These are phyloP conservation scores for Immersiporthe knoxdaviesiana DNA, from an alignment of 2,329 filamentous ascomycete genomes.

Conservation along the genomic window DNA sequence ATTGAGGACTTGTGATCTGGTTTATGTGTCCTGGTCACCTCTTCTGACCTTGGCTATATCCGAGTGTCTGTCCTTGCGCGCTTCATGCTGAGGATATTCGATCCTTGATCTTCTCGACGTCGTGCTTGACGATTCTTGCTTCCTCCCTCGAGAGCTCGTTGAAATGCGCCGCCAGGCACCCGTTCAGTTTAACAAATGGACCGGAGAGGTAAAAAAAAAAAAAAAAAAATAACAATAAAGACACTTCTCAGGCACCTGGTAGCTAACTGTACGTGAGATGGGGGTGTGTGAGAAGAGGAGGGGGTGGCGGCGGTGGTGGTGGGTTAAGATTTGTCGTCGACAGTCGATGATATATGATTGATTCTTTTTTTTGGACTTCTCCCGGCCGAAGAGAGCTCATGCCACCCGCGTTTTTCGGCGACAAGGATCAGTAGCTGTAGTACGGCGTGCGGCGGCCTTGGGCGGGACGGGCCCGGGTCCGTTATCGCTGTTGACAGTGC, in stretches of 20 bases:
- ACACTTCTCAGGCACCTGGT: background rate
- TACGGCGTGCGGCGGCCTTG: background rate
- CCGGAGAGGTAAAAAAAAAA: too few relatives aligned
- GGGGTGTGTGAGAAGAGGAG: background rate
- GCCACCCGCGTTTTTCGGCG: conserved; percentile 9
- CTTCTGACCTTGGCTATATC: background rate
- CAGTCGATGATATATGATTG: conserved; percentile 25
- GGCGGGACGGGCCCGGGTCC: conserved; percentile 6
- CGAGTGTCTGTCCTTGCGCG: conserved; percentile 17
- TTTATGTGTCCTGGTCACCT: background rate
- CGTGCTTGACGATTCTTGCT: conserved; percentile 10
- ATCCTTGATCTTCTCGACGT: conserved; percentile 14
- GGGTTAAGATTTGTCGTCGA: conserved; percentile 8
- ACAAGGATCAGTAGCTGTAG: conserved; percentile 19
- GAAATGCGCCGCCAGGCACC: background rate
- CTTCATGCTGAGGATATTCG: conserved; percentile 27
- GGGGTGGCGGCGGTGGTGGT: background rate
- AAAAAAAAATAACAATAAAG: background rate
- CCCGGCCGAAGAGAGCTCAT: background rate
- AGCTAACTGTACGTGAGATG: background rate
- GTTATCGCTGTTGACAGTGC: conserved; percentile 8
- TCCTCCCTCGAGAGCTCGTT: background rate
- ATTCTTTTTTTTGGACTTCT: conserved; percentile 15
- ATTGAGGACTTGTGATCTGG: background rate
- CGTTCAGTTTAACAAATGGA: too few relatives aligned